phyloP scores from a whole-genome alignment of 148 eudicot species.

The Vaccinium corymbosum region DNA sequence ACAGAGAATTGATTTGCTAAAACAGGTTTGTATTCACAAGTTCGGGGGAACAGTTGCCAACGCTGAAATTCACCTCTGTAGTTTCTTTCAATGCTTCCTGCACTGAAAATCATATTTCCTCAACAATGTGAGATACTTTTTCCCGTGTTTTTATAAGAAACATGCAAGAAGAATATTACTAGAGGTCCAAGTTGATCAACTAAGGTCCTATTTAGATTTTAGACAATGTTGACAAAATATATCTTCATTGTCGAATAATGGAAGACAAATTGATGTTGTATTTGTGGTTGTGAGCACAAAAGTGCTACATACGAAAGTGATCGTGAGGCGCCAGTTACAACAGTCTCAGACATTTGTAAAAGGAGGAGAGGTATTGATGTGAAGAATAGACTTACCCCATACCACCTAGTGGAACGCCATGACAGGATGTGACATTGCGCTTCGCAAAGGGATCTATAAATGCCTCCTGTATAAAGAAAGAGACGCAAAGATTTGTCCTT shows the following conservation, averaged over 20 bases:
- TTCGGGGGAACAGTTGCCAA: conserved; percentile 80
- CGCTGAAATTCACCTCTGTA: conserved; percentile 92
- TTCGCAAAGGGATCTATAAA: conserved; percentile 60
- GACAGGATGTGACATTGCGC: conserved; percentile 60
- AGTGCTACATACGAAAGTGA: neutral
- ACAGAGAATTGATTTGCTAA: conserved; percentile 96
- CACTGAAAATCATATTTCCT: conserved; percentile 37
- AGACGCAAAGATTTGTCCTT: neutral
- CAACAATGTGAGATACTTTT: neutral
- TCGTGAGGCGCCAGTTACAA: neutral
- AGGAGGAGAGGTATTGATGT: neutral
- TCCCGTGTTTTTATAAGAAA: neutral
- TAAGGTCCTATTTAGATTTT: neutral
- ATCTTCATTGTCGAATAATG: neutral
- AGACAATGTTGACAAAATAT: neutral
- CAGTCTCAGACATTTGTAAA: neutral
- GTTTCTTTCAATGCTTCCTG: conserved; percentile 98
- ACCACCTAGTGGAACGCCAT: conserved; percentile 92
- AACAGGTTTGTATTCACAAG: conserved; percentile 85
- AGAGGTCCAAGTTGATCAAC: neutral
- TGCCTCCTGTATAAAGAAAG: conserved; percentile 44
- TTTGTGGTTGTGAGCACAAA: neutral
- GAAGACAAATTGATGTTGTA: neutral
- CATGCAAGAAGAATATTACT: neutral
- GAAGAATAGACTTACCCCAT: conserved; percentile 58